Evolutionary conservation across 176 grass and related monocot genomes (phyloP).

Genomic region (Aegilops speltoides): DNA sequence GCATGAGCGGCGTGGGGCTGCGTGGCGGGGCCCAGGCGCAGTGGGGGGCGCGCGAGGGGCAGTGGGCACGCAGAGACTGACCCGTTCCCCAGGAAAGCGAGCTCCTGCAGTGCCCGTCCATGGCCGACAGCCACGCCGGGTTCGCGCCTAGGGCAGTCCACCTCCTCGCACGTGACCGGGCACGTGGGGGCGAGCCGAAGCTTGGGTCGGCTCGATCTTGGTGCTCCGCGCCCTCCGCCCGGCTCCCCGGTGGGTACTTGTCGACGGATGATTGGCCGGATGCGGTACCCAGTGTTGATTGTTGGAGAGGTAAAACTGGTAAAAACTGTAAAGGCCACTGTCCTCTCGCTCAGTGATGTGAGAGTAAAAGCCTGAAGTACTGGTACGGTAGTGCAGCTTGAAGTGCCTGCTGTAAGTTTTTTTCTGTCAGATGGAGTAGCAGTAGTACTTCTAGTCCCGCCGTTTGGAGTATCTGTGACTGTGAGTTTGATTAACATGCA

Average conservation of each 20-base stretch:
- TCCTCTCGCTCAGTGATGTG: slow-evolving; percentile 11
- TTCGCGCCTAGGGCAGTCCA: slow-evolving; percentile 21
- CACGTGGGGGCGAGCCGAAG: slow-evolving; percentile 29
- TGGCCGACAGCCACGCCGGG: slow-evolving; percentile 55
- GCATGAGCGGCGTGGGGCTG: slow-evolving; percentile 7
- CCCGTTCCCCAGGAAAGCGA: slow-evolving; percentile 49
- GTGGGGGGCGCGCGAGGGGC: slow-evolving; percentile 1
- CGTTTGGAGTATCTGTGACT: background rate
- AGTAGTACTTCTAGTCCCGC: too few species aligned
- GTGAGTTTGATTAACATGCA: background rate
- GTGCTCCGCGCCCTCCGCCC: background rate
- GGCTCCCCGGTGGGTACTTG: slow-evolving; percentile 29
- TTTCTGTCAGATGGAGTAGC: background rate
- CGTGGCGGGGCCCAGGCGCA: slow-evolving; percentile 3
- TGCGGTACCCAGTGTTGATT: slow-evolving; percentile 37
- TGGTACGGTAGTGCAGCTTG: background rate
- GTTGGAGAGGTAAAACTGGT: background rate
- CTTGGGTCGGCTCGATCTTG: slow-evolving; percentile 30
- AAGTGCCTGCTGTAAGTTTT: background rate
- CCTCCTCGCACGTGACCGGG: slow-evolving; percentile 25
- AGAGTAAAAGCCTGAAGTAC: background rate
- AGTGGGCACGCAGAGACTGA: slow-evolving; percentile 18
- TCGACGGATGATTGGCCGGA: slow-evolving; percentile 23
- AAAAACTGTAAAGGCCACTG: background rate
- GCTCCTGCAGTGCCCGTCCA: slow-evolving; percentile 41